These are phyloP conservation scores for Lichina pygmaea DNA, from an alignment of 495 filamentous ascomycete genomes.

Conservation along the genomic window DNA sequence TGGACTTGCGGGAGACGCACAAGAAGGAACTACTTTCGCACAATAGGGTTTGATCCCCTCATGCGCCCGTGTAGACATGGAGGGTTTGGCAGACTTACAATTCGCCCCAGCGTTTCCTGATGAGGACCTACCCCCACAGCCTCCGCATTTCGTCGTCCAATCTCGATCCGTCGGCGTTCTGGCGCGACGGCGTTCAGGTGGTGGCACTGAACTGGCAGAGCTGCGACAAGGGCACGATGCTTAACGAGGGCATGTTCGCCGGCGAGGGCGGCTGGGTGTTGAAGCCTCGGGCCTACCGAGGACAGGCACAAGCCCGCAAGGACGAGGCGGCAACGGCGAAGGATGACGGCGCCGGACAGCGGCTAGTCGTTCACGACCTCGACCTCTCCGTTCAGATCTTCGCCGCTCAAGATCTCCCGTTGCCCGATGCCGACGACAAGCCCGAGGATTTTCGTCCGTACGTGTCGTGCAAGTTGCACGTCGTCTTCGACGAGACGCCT, in stretches of 20 bases:
- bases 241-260: slow-evolving; percentile 79
- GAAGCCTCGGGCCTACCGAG: slow-evolving; percentile 41
- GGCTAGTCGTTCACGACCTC: slow-evolving; percentile 3
- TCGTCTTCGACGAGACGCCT: slow-evolving; percentile 15
- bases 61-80: too few species aligned
- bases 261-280: slow-evolving; percentile 59
- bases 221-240: slow-evolving; percentile 79
- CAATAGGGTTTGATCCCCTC: neutral
- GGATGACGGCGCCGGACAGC: neutral
- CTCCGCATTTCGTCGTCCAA: slow-evolving; percentile 65
- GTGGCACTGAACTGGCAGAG: slow-evolving; percentile 91
- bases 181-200: slow-evolving; percentile 74
- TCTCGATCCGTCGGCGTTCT: slow-evolving; percentile 56
- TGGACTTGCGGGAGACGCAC: neutral
- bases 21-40: neutral
- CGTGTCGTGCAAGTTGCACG: slow-evolving; percentile 58
- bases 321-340: slow-evolving; percentile 3
- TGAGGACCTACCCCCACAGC: slow-evolving; percentile 73
- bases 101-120: slow-evolving; percentile 32
- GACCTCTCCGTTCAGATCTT: slow-evolving; percentile 23
- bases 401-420: slow-evolving; percentile 23
- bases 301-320: slow-evolving; percentile 3
- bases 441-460: slow-evolving; percentile 9
- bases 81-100: neutral
- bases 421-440: slow-evolving; percentile 14